These are phyloP conservation scores for Pleurotus citrinopileatus DNA, from an alignment of 768 basidiomycete species.

Conservation along the genomic window DNA sequence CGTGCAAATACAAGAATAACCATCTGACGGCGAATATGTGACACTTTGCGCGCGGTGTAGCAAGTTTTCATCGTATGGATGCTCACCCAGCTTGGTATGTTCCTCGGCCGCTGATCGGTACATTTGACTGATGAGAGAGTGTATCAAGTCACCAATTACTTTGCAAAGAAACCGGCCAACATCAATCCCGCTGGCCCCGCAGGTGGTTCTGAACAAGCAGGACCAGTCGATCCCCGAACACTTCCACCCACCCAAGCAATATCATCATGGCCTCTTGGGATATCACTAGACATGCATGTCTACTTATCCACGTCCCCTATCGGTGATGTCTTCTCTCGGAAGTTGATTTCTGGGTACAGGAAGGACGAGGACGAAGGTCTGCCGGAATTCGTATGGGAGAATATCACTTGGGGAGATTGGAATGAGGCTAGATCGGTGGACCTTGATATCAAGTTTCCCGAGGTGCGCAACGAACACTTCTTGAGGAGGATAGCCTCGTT, in stretches of 20 bases:
- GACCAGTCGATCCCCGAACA: constrained; percentile 40
- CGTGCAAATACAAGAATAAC: no score
- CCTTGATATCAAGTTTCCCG: constrained; percentile 65
- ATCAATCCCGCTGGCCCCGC: constrained; percentile 9
- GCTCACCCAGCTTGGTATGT: constrained; percentile 63
- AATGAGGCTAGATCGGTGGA: constrained; percentile 54
- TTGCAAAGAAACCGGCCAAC: constrained; percentile 13
- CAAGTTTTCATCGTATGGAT: constrained; percentile 68
- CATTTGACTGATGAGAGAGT: background rate
- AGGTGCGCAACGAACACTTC: constrained; percentile 37
- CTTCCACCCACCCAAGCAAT: constrained; percentile 52
- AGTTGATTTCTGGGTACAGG: constrained; percentile 48
- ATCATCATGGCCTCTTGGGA: constrained; percentile 60
- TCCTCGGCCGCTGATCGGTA: background rate
- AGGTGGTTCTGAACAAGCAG: constrained; percentile 9
- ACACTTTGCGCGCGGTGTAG: constrained; percentile 30
- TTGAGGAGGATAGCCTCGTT: background rate
- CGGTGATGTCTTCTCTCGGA: constrained; percentile 56
- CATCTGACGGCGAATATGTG: background rate
- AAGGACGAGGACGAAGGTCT: constrained; percentile 47
- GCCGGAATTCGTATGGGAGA: constrained; percentile 73
- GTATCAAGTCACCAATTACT: constrained; percentile 25
- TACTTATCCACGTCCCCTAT: constrained; percentile 66
- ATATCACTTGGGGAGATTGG: constrained; percentile 79
- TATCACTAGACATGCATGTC: constrained; percentile 67